Evolutionary conservation across 163 green algal genomes (phyloP).

Genomic region (Scenedesmus sp.): DNA sequence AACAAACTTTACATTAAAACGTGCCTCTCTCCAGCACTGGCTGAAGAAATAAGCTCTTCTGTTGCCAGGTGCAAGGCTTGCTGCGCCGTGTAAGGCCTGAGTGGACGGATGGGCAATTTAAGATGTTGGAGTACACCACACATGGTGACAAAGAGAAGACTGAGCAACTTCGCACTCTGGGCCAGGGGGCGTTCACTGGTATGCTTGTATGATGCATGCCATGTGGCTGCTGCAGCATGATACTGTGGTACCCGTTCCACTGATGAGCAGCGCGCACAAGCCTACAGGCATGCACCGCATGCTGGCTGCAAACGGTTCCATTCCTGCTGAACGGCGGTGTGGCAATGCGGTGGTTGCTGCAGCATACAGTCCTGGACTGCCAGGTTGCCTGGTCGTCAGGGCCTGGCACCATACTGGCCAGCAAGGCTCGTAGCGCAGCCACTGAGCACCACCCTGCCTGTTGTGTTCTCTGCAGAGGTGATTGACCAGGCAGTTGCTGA

Average conservation of each 20-base stretch:
- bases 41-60: background rate
- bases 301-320: too few relatives aligned
- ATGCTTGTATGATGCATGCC: background rate
- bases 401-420: too few relatives aligned
- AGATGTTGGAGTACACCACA: conserved; percentile 2
- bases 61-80: conserved; percentile 30
- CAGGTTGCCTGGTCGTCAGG: too few relatives aligned
- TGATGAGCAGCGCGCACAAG: background rate
- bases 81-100: conserved; percentile 30
- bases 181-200: conserved; percentile 60
- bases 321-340: too few relatives aligned
- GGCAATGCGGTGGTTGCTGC: too few relatives aligned
- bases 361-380: too few relatives aligned
- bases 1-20: background rate
- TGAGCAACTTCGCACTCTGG: conserved; percentile 47
- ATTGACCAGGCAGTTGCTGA: conserved; percentile 37
- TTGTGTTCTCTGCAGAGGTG: background rate
- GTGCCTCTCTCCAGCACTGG: background rate
- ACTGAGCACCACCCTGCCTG: background rate
- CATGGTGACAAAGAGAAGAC: conserved; percentile 42
- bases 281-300: too few relatives aligned
- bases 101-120: conserved; percentile 14
- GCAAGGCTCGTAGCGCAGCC: background rate
- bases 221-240: background rate
- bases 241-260: background rate